phyloP scores from a whole-genome alignment of 83 land plant species.

The Thuja plicata region DNA sequence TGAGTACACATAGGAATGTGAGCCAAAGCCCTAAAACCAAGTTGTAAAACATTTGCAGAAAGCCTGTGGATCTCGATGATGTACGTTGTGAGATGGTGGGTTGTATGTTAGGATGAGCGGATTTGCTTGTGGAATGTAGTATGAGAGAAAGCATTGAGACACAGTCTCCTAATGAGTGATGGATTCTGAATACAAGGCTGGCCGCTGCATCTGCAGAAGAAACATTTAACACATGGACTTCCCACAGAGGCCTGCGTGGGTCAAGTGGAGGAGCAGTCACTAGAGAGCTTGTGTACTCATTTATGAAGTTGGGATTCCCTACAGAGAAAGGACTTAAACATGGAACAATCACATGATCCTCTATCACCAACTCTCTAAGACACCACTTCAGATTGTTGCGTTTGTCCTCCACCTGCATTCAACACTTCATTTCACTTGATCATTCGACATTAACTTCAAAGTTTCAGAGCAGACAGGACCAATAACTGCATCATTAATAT shows the following conservation, averaged over 20 bases:
- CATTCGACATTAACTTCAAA: no score
- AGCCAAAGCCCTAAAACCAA: constrained; percentile 19
- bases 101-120: not conserved
- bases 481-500: no score
- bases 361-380: constrained; percentile 31
- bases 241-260: constrained; percentile 61
- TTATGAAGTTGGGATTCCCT: constrained; percentile 17
- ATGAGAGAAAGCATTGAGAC: constrained; percentile 69
- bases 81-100: constrained; percentile 34
- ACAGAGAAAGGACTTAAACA: not conserved
- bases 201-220: constrained; percentile 45
- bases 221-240: constrained; percentile 50
- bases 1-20: constrained; percentile 24
- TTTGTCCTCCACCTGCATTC: constrained; percentile 19
- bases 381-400: constrained; percentile 32
- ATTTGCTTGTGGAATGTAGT: constrained; percentile 41
- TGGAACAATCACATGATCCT: constrained; percentile 38
- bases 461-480: no score
- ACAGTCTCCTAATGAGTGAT: constrained; percentile 81
- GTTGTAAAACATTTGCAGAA: not conserved
- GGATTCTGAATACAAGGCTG: constrained; percentile 42
- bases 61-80: not conserved
- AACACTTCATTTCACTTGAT: no score
- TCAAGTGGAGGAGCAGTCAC: constrained; percentile 24
- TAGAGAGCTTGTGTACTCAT: constrained; percentile 34